These are phyloP conservation scores for Termitomyces heimii DNA, from an alignment of 768 basidiomycete species.

Conservation along the genomic window DNA sequence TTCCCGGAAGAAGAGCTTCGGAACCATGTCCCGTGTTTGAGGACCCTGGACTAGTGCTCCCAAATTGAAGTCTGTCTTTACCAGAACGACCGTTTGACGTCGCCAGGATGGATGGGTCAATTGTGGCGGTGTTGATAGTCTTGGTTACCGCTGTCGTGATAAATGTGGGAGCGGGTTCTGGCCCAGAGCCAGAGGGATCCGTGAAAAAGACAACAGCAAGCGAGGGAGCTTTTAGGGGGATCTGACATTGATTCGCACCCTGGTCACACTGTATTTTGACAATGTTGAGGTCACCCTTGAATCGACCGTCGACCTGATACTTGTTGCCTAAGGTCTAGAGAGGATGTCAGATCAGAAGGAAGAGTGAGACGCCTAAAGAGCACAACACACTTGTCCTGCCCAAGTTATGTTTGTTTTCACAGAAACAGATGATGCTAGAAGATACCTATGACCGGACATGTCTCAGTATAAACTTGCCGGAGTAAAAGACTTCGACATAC, in stretches of 20 bases:
- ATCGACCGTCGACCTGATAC: conserved; percentile 64
- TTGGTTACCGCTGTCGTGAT: conserved; percentile 52
- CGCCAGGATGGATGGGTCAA: conserved; percentile 48
- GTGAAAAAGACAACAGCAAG: conserved; percentile 73
- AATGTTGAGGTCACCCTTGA: conserved; percentile 48
- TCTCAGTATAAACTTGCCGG: neutral
- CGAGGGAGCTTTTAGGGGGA: conserved; percentile 65
- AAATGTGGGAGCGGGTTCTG: conserved; percentile 36
- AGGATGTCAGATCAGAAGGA: neutral
- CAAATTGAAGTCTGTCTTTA: conserved; percentile 17
- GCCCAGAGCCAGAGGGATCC: conserved; percentile 18
- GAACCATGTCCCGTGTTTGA: conserved; percentile 1
- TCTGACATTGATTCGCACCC: conserved; percentile 43
- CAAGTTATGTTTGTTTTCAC: conserved; percentile 67
- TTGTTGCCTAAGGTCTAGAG: conserved; percentile 56
- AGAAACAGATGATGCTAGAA: conserved; percentile 48
- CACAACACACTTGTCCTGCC: conserved; percentile 59
- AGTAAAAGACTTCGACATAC: conserved; percentile 23
- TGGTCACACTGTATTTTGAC: conserved; percentile 56
- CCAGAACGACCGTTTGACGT: conserved; percentile 41
- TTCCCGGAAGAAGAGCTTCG: neutral
- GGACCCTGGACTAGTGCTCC: conserved; percentile 25
- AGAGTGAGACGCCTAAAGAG: conserved; percentile 8
- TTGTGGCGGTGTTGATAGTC: conserved; percentile 43
- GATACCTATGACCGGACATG: conserved; percentile 36